Evolutionary conservation across 2,329 filamentous ascomycete genomes (phyloP).

Genomic region (Epichloe bromicola): DNA sequence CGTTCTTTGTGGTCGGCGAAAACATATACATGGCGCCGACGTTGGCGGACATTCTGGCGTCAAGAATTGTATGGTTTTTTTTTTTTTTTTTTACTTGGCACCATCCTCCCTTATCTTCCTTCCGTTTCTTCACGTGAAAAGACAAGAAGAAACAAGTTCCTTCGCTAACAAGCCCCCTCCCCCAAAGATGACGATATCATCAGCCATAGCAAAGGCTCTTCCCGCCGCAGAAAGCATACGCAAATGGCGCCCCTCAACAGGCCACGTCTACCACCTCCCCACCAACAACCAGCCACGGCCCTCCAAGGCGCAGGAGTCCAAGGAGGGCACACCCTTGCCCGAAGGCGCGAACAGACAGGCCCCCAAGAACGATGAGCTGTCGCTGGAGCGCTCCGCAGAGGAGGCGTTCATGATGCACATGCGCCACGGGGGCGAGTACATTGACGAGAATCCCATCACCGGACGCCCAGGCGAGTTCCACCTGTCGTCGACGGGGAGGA

Average conservation of each 20-base stretch:
- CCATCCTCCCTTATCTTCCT: too few relatives aligned
- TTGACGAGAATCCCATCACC: constrained; percentile 56
- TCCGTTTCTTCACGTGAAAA: neutral
- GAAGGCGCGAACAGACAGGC: constrained; percentile 20
- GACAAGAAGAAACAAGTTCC: neutral
- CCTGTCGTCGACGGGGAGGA: constrained; percentile 46
- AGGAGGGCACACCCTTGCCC: constrained; percentile 35
- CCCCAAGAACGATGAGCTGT: constrained; percentile 25
- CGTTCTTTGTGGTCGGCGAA: constrained; percentile 52
- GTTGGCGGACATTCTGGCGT: constrained; percentile 44
- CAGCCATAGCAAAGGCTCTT: constrained; percentile 39
- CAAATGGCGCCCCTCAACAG: constrained; percentile 41
- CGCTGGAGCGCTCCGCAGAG: constrained; percentile 37
- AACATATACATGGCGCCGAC: constrained; percentile 56
- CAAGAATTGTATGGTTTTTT: constrained; percentile 35
- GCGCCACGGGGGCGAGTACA: constrained; percentile 49
- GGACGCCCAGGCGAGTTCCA: constrained; percentile 54
- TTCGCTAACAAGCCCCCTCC: neutral
- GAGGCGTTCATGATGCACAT: constrained; percentile 45
- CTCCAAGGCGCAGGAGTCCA: constrained; percentile 25
- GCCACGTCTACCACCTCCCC: constrained; percentile 37
- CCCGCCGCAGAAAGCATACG: constrained; percentile 36
- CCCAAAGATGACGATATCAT: constrained; percentile 36
- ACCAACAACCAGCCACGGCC: constrained; percentile 12
- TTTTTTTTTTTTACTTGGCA: neutral